These are phyloP conservation scores for Yarrowia sp. DNA, from an alignment of 805 yeast genomes.

Conservation along the genomic window DNA sequence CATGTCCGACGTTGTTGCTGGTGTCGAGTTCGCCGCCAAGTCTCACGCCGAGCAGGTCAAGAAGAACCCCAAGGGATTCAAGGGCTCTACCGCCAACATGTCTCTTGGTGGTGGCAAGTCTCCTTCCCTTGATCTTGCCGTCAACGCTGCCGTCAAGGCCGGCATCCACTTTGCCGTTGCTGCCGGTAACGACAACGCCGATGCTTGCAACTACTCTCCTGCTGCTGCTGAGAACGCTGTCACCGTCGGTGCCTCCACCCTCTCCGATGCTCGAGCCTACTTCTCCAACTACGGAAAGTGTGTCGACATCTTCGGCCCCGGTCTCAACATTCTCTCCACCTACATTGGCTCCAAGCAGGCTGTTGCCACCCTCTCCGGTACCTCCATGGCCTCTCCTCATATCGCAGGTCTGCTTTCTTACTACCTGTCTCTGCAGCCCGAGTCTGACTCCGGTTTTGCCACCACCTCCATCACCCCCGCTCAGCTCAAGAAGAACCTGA, in stretches of 20 bases:
- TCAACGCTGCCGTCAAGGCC: constrained; percentile 55
- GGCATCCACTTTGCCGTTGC: constrained; percentile 62
- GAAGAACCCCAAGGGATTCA: constrained; percentile 46
- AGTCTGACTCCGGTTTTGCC: constrained; percentile 49
- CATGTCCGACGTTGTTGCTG: constrained; percentile 61
- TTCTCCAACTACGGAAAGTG: constrained; percentile 56
- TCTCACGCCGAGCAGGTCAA: constrained; percentile 46
- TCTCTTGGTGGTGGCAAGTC: constrained; percentile 60
- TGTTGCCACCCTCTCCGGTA: constrained; percentile 55
- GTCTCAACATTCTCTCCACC: constrained; percentile 55
- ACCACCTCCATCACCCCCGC: constrained; percentile 49
- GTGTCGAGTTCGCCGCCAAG: constrained; percentile 58
- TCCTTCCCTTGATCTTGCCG: constrained; percentile 56
- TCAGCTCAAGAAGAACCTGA: constrained; percentile 52
- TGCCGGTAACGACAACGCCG: constrained; percentile 61
- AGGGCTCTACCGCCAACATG: constrained; percentile 63
- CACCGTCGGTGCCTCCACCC: constrained; percentile 52
- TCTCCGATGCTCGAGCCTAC: constrained; percentile 48
- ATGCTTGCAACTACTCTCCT: constrained; percentile 60
- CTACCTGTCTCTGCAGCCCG: constrained; percentile 56
- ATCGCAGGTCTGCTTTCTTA: constrained; percentile 56
- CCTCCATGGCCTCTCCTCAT: constrained; percentile 66
- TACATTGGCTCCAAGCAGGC: constrained; percentile 53
- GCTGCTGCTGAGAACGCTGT: constrained; percentile 55
- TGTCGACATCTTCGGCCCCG: constrained; percentile 56